Evolutionary conservation across 2,329 filamentous ascomycete species (phyloP), one percentile per base, ranked within the genome.

Genomic region (Phoma sp.): DNA sequence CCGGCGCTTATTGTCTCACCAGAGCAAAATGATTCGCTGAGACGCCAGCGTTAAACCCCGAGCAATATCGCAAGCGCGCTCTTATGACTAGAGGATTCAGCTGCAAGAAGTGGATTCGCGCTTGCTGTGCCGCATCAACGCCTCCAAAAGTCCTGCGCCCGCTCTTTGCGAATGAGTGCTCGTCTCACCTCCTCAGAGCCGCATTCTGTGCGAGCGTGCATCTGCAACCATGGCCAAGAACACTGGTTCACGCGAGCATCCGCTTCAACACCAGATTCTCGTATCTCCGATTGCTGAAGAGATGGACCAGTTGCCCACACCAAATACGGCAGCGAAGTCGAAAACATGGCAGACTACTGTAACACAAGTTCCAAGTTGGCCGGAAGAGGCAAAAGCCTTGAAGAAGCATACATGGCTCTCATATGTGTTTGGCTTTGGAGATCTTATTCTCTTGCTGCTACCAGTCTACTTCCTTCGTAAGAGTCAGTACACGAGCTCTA

Each of bases 401-500:
- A 70, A 67, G 29, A 54, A 59, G 25, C 61, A 61, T 7, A 65
- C 42, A 17, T 71, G 66, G 68, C 5, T 72, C 1, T 40, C 59
- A 1, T 55, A 49, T 25, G 7, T 72, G 1, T 73, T 59, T 18
- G 42, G 42, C 0, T 4, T 70, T 0, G 66, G 65, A 10, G 73
- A 76, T 32, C 1, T 69, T 0, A 17, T 74, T 2, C 29, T 75
- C n/a, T 65, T 66, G 0, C 6, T 71, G 2, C 25, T 69, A 10
- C 74, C 74, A 0, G 15, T 75, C 2, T 73, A 68, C 34, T 76
- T 75, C 47, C 69, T 76, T 6, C 34, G 72, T 72, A 59, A 37
- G 71, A 38, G 12, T 21, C 18, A 6, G 10, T 21, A 7, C 1
- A 15, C 4, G 11, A n/a, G 7, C 7, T 42, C 7, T 29, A 3